Conservation (phyloP, 2,329 filamentous ascomycete genomes). For the Scedosporium boydii region DNA sequence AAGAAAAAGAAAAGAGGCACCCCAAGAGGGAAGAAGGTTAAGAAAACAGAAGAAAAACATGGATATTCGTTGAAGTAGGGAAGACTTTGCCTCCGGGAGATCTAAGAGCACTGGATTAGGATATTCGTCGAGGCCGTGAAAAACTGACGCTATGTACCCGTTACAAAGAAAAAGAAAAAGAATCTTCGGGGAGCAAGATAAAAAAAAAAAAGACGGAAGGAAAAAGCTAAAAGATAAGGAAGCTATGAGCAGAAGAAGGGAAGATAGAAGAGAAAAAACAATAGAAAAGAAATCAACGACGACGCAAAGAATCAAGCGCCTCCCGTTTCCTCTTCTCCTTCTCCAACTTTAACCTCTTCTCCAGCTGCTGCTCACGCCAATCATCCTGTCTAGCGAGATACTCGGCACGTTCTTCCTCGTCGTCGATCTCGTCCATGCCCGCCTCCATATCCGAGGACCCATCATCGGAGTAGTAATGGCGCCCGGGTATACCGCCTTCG, state of each 20-base stretch:
- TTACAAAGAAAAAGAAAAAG: not conserved
- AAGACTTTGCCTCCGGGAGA: not conserved
- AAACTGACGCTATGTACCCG: not conserved
- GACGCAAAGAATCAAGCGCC: constrained; percentile 25
- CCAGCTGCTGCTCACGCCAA: constrained; percentile 51
- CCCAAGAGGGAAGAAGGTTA: not conserved
- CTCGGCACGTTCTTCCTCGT: constrained; percentile 58
- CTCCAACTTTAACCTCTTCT: constrained; percentile 50
- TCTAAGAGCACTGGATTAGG: not conserved
- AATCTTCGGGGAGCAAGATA: not conserved
- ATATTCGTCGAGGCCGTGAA: not conserved
- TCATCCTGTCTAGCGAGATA: constrained; percentile 59
- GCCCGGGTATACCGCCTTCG: constrained; percentile 19
- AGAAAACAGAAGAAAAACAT: not conserved
- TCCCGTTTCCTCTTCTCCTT: constrained; percentile 47
- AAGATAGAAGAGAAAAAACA: not conserved
- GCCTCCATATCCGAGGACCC: constrained; percentile 72
- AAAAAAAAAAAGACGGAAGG: not conserved
- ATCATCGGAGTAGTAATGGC: constrained; percentile 45
- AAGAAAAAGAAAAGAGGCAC: not conserved
- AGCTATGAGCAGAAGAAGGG: not conserved
- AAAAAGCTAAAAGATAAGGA: not conserved
- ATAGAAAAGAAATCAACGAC: not conserved
- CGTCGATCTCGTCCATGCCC: constrained; percentile 62
- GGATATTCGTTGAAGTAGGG: not conserved